Evolutionary conservation across 805 yeast species (phyloP), one percentile per base, ranked within the genome.

Genomic region (Spathaspora boniae): DNA sequence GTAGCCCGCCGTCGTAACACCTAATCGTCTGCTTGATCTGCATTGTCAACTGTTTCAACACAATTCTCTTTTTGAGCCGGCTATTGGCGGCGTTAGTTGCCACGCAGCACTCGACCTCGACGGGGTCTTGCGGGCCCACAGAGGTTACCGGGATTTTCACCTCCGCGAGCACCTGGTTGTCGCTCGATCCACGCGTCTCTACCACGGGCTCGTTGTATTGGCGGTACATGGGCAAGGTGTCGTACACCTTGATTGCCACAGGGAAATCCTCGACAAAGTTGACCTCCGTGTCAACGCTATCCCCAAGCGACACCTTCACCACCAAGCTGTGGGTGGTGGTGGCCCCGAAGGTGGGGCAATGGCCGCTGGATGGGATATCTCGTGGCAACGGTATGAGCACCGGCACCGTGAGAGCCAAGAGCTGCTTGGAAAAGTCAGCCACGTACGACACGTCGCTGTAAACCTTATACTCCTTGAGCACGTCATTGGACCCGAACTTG

Each of bases 391-490:
- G 79, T 11, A 80, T 67, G 4, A 79, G 57, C 26, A 80, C 54
- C 0, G 86, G 86, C 1, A 80, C 51, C 47, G 80, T 85, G 24
- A 80, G 47, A 0, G 80, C 83, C 3, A 79, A 45, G 15, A 74
- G 47, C 16, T 66, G 63, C 36, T 65, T 63, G 28, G 56, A 45
- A 34, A 62, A 62, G 29, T 53, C 55, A n/a, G 68, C 68, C 15
- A 56, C 56, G 5, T 70, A 60, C 8, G 29, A 4, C 2, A 72
- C 64, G 31, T 65, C 61, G 14, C 58, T 61, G 44, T 52, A 67
- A 0, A 65, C 34, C 26, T 56, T 54, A 39, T 51, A 60, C 11
- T 60, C 63, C 26, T 68, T 52, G n/a, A 42, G 34, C 1, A 64
- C 44, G 16, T 65, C 60, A 41, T 48, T 54, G 11, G 68, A 43